Evolutionary conservation across 192 early-diverging fungal species (phyloP).

Genomic region (Glomus cerebriforme): DNA sequence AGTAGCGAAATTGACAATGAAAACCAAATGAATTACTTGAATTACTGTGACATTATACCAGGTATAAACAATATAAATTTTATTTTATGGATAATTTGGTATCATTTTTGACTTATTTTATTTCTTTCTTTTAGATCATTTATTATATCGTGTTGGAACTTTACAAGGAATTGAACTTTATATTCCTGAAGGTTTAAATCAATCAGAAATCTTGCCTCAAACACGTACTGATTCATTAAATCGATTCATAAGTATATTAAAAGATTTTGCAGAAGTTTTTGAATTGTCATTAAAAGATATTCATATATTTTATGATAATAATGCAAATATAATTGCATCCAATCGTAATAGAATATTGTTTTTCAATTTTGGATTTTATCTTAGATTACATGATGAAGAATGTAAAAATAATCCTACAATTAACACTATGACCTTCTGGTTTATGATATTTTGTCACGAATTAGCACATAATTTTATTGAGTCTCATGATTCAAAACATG

Average conservation of each 20-base stretch:
- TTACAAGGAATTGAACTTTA: slow-evolving; percentile 42
- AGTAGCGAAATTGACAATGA: too few relatives aligned
- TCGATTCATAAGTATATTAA: slow-evolving; percentile 48
- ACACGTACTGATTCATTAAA: slow-evolving; percentile 41
- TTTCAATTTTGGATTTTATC: too few relatives aligned
- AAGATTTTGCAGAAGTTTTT: slow-evolving; percentile 61
- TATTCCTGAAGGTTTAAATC: too few relatives aligned
- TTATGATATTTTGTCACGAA: slow-evolving; percentile 82
- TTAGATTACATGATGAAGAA: slow-evolving; percentile 62
- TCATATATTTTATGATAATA: slow-evolving; percentile 77
- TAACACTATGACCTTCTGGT: slow-evolving; percentile 74
- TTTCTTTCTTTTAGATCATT: slow-evolving; percentile 31
- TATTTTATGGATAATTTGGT: too few relatives aligned
- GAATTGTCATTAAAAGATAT: slow-evolving; percentile 52
- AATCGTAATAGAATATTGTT: slow-evolving; percentile 76
- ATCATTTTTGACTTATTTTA: too few relatives aligned
- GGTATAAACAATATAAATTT: too few relatives aligned
- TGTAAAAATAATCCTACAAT: slow-evolving; percentile 23
- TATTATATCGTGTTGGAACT: slow-evolving; percentile 47
- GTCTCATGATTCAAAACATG: slow-evolving; percentile 73
- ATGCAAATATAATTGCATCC: slow-evolving; percentile 75
- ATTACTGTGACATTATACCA: slow-evolving; percentile 58
- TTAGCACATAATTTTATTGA: slow-evolving; percentile 75
- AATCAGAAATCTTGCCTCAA: slow-evolving; percentile 42
- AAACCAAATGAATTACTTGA: too few relatives aligned